Conservation (phyloP, 2,329 filamentous ascomycete genomes). For the Phaeophleospora eucalypticola region DNA sequence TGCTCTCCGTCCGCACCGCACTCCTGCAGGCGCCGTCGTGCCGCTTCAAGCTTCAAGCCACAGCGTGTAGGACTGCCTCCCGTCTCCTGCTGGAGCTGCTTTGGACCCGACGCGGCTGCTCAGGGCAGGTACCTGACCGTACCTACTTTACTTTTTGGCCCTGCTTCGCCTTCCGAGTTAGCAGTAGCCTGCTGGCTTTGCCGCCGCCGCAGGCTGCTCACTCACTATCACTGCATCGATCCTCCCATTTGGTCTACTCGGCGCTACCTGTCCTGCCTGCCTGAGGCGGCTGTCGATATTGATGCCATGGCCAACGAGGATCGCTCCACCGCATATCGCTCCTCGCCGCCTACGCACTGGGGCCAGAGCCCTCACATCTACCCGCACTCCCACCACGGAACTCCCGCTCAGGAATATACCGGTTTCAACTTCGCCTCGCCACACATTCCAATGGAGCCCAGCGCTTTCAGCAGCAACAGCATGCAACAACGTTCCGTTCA, state of each 20-base stretch:
- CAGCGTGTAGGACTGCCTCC: constrained; percentile 18
- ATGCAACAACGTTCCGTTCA: constrained; percentile 51
- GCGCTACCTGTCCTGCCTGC: not conserved
- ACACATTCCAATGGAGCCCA: constrained; percentile 56
- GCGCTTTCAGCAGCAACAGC: constrained; percentile 51
- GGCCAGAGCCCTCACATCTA: constrained; percentile 32
- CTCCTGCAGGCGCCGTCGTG: constrained; percentile 11
- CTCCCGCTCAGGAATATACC: constrained; percentile 66
- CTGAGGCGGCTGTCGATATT: constrained; percentile 1
- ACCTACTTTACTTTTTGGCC: too few relatives aligned
- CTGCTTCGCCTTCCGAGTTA: too few relatives aligned
- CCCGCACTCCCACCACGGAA: constrained; percentile 60
- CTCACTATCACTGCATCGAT: too few relatives aligned
- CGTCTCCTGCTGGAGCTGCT: too few relatives aligned
- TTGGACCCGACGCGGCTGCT: too few relatives aligned
- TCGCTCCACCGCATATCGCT: constrained; percentile 24
- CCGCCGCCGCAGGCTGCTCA: too few relatives aligned
- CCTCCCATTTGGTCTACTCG: too few relatives aligned
- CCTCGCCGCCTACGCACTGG: constrained; percentile 28
- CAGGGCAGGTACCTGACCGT: too few relatives aligned
- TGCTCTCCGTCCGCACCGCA: not conserved
- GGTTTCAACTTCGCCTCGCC: constrained; percentile 61
- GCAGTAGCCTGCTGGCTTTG: too few relatives aligned
- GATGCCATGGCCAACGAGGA: constrained; percentile 32
- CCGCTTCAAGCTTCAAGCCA: constrained; percentile 27